Percentiles rank a stretch among this genome's conserved stretches.
These are phyloP conservation scores for Simplicillium sp. DNA, from an alignment of 2,329 filamentous ascomycete genomes.

Conservation along the genomic window DNA sequence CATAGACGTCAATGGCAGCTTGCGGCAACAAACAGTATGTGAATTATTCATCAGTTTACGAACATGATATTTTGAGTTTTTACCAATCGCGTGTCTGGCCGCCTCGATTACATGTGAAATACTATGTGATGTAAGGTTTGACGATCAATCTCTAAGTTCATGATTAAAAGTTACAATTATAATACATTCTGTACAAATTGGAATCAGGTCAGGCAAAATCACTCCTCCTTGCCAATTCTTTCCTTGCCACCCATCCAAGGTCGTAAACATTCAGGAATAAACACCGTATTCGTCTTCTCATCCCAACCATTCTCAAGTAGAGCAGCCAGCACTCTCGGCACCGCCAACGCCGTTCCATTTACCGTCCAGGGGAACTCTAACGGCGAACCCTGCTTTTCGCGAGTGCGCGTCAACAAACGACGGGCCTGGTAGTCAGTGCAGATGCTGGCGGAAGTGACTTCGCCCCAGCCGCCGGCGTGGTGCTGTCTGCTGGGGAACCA, in stretches of 20 bases:
- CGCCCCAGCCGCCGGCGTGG: conserved; percentile 65
- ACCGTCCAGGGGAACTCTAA: conserved; percentile 76
- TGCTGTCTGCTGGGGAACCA: conserved; percentile 75
- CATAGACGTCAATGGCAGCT: too few species aligned
- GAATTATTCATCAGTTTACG: too few species aligned
- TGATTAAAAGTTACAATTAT: too few species aligned
- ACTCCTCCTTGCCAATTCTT: conserved; percentile 38
- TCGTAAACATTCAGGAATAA: conserved; percentile 68
- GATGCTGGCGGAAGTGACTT: conserved; percentile 81
- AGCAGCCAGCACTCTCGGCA: conserved; percentile 81
- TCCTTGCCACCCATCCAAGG: conserved; percentile 76
- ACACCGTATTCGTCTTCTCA: conserved; percentile 54
- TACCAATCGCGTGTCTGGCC: too few species aligned
- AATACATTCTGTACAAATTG: too few species aligned
- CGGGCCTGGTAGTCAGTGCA: conserved; percentile 94
- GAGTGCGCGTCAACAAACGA: conserved; percentile 66
- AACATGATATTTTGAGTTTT: too few species aligned
- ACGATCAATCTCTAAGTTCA: too few species aligned
- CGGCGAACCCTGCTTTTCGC: conserved; percentile 39
- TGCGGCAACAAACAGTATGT: too few species aligned
- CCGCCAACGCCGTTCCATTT: conserved; percentile 88
- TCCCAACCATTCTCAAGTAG: conserved; percentile 89
- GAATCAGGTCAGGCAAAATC: too few species aligned
- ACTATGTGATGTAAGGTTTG: too few species aligned
- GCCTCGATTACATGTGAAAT: too few species aligned